Base-by-base conservation (phyloP, 768 basidiomycete species). In the Lactarius akahatsu region DNA sequence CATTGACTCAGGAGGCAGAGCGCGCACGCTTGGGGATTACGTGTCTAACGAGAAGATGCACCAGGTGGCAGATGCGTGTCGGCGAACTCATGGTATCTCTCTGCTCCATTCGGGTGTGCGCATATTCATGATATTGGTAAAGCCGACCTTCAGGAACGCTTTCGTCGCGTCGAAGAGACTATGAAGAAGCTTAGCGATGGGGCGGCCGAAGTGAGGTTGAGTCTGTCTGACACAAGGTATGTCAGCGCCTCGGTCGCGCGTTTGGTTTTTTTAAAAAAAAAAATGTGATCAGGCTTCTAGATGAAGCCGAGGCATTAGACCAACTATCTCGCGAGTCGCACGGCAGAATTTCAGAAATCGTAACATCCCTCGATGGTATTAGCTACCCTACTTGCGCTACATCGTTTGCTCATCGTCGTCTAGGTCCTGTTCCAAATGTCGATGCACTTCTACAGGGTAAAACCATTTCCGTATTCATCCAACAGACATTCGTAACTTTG, bases 11-110 rank as follows among this genome's bases (percentile, higher is more conserved):
- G 92, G 90, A 3, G 87, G 86, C 63, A 83, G 79, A 62, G 83
- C 83, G 16, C 80, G 92, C 55, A 89, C 88, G 13, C 75, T 94
- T 47, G 90, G 88, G 13, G 91, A 91, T 73, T 94, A 93, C 75
- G 91, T 94, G 30, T 88, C 88, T 18, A 82, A 80, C 69, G 83
- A 80, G 59, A 91, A 88, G 78, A 94, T 94, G 92, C 83, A 80
- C 71, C 84, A 90, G 73, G 92, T 94, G 1, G 89, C 86, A 3
- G 89, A 89, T 18, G 85, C 83, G 4, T 92, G 91, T 77, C 73
- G 78, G 18, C 81, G 82, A 57, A 86, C 88, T 30, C 89, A 93
- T 78, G 84, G 91, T 90, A 65, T 47, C 83, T 72, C 55, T 18
- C 43, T 70, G 43, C 69, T 30, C 11, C 34, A 26, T 28, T 58